phyloP scores from a whole-genome alignment of 495 filamentous ascomycete genomes.

The Rhypophila decipiens region DNA sequence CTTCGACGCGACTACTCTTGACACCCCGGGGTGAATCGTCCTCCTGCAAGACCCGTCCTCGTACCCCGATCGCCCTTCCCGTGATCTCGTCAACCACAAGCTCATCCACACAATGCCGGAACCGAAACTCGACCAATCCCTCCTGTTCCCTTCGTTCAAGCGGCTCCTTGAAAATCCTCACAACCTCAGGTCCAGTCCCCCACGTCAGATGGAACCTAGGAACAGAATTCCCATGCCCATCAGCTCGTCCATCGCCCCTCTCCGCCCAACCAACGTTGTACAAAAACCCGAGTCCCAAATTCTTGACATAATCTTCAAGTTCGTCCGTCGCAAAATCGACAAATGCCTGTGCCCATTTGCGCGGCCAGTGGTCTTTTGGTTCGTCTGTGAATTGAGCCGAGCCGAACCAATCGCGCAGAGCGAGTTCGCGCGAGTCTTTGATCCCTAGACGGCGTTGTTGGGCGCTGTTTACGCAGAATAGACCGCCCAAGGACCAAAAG shows the following conservation, averaged over 20 bases:
- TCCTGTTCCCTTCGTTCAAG: conserved; percentile 37
- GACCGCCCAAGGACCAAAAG: conserved; percentile 49
- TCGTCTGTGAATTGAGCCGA: conserved; percentile 44
- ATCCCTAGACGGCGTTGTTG: conserved; percentile 45
- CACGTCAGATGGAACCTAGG: conserved; percentile 47
- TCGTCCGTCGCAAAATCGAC: conserved; percentile 45
- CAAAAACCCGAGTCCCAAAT: conserved; percentile 36
- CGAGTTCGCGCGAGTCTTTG: conserved; percentile 40
- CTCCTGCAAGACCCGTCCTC: conserved; percentile 37
- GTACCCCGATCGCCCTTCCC: conserved; percentile 40
- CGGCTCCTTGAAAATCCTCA: conserved; percentile 43
- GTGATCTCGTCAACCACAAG: conserved; percentile 36
- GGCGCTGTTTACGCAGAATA: conserved; percentile 45
- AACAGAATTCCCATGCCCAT: conserved; percentile 47
- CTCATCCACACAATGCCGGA: conserved; percentile 43
- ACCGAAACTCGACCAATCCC: conserved; percentile 43
- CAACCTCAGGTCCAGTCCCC: conserved; percentile 48
- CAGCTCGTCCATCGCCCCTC: conserved; percentile 40
- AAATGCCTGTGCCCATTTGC: conserved; percentile 47
- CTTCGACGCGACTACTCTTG: conserved; percentile 31
- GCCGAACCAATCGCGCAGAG: conserved; percentile 45
- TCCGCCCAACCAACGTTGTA: conserved; percentile 46
- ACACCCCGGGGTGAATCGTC: conserved; percentile 37
- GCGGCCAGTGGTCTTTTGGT: conserved; percentile 43
- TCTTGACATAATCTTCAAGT: conserved; percentile 45